phyloP scores from a whole-genome alignment of 1,139 yeast species.

The Candida smagusa region DNA sequence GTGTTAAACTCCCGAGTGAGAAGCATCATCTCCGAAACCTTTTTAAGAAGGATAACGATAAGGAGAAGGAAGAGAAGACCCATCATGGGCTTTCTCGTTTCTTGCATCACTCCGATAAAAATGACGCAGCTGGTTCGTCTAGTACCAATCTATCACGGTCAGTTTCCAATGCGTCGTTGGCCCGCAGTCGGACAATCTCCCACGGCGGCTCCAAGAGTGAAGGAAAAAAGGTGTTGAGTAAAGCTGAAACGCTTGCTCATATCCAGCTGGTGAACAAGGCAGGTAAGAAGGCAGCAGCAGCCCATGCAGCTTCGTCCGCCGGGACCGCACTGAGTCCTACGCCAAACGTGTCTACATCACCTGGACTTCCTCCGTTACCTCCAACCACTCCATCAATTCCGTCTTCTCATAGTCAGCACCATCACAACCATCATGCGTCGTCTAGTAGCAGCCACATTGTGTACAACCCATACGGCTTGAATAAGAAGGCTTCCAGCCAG shows the following conservation, averaged over 20 bases:
- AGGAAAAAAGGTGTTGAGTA: conserved; percentile 15
- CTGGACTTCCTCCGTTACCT: conserved; percentile 1
- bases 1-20: conserved; percentile 10
- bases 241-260: conserved; percentile 41
- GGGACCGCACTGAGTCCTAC: background rate
- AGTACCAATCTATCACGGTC: background rate
- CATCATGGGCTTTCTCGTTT: conserved; percentile 28
- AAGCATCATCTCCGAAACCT: conserved; percentile 18
- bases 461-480: conserved; percentile 46
- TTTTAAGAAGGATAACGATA: conserved; percentile 15
- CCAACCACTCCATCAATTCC: conserved; percentile 1
- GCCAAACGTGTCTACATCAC: background rate
- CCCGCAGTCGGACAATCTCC: background rate
- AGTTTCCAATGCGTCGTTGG: background rate
- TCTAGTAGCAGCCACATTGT: conserved; percentile 26
- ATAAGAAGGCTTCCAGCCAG: conserved; percentile 33
- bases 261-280: conserved; percentile 28
- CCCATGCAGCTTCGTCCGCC: background rate
- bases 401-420: no score
- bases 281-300: conserved; percentile 20
- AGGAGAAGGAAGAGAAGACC: conserved; percentile 6
- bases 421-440: background rate
- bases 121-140: background rate
- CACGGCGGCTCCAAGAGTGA: conserved; percentile 16
- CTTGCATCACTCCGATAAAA: conserved; percentile 13